A percentile compares a stretch with the other conserved stretches of the same genome.
Evolutionary conservation across 2,329 filamentous ascomycete genomes (phyloP).

Genomic region (Fonsecaea pedrosoi): DNA sequence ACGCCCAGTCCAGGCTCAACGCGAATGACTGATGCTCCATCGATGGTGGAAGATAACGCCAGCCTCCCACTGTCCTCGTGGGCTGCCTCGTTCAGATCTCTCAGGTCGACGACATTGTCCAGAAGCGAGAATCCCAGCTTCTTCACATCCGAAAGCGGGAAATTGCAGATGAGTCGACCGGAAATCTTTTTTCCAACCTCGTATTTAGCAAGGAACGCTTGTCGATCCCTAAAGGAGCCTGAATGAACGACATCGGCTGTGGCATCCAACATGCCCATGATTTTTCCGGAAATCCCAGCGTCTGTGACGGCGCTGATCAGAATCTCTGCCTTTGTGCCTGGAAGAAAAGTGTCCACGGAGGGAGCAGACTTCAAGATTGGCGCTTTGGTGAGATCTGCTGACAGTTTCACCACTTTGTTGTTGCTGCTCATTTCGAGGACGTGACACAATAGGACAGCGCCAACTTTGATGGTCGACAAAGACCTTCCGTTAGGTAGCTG

Average conservation of each 20-base stretch:
- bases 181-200: constrained; percentile 84
- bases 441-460: constrained; percentile 82
- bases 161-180: constrained; percentile 85
- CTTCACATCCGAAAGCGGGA: constrained; percentile 76
- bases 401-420: constrained; percentile 86
- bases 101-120: constrained; percentile 78
- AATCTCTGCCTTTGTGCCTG: constrained; percentile 87
- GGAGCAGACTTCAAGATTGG: constrained; percentile 75
- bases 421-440: constrained; percentile 76
- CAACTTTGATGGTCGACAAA: constrained; percentile 75
- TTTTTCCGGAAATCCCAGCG: constrained; percentile 82
- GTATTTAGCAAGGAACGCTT: constrained; percentile 71
- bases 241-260: constrained; percentile 92
- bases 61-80: constrained; percentile 60
- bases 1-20: constrained; percentile 82
- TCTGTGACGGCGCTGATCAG: constrained; percentile 76
- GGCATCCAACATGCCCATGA: constrained; percentile 88
- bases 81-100: constrained; percentile 43
- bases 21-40: constrained; percentile 80
- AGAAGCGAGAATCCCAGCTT: constrained; percentile 89
- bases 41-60: constrained; percentile 71
- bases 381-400: constrained; percentile 63
- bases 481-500: constrained; percentile 74
- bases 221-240: constrained; percentile 71
- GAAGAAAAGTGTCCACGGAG: constrained; percentile 87